Percentiles rank a stretch among this genome's conserved stretches.
These are phyloP conservation scores for Atkinsonella texensis DNA, from an alignment of 2,329 filamentous ascomycete species.

Conservation along the genomic window DNA sequence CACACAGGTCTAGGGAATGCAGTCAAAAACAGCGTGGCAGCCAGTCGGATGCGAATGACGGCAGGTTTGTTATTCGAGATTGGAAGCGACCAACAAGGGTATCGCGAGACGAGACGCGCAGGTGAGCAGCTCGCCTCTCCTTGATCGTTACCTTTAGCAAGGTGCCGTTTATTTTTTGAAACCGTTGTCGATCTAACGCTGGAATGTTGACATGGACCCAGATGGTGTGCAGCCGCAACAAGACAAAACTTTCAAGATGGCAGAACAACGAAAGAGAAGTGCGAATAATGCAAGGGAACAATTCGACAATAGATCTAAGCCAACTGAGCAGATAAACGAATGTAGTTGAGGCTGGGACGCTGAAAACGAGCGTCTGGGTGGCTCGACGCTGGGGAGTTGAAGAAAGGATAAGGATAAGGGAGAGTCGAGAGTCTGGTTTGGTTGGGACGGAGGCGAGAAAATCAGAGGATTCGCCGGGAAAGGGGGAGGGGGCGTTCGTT, in stretches of 20 bases:
- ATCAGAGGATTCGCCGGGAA: not conserved
- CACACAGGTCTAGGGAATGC: not conserved
- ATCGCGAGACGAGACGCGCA: not conserved
- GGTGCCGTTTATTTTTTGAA: not conserved
- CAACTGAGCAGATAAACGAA: not conserved
- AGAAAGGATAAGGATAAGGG: not conserved
- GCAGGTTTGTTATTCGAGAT: not conserved
- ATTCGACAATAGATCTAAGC: not conserved
- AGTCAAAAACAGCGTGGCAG: not conserved
- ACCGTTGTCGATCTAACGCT: not conserved
- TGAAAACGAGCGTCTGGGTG: not conserved
- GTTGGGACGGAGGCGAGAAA: not conserved
- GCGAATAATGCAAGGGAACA: not conserved
- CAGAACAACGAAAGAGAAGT: not conserved
- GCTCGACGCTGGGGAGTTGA: not conserved
- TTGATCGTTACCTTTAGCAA: not conserved
- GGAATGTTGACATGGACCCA: constrained; percentile 1
- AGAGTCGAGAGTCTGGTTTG: not conserved
- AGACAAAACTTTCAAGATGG: not conserved
- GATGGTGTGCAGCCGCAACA: not conserved
- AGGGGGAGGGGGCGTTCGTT: not conserved
- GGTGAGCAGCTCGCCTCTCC: not conserved
- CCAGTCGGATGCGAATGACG: not conserved
- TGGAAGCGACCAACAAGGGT: not conserved
- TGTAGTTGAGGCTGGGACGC: not conserved